Base-by-base conservation (phyloP, 2,329 filamentous ascomycete species). In the Pseudonectria buxi region DNA sequence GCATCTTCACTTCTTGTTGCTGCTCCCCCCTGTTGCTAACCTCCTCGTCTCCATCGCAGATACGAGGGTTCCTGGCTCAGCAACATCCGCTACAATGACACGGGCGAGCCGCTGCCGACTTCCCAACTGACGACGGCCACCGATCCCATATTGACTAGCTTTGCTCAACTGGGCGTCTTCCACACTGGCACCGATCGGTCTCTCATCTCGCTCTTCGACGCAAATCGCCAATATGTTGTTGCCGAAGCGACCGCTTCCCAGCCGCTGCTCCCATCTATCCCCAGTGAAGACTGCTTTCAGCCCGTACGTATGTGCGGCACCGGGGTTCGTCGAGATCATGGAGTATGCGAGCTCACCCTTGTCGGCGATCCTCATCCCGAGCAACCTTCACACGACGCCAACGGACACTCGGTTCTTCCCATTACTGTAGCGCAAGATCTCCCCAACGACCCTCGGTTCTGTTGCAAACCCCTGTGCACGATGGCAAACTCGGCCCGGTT, bases 121-220 rank as follows among this genome's bases (percentile, higher is more conserved):
- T 41, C 47, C 6, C 42, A 47, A 12, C 46, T 61, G 7, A 27
- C 43, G 3, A 47, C 54, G 9, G 57, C 55, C 30, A 40, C 46
- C n/a, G 65, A 70, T 35, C 45, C 56, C 9, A 54, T 55, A 33
- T 57, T 76, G 29, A 72, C 68, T 2, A 63, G 67, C 6, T 64
- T 74, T 33, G 69, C 71, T 14, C 69, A 75, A 46, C 59, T 75
- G 4, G 70, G 61, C 2, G 57, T 63, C 5, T 52, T 65, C 34
- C 61, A 65, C 11, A 54, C 73, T 4, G 56, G 62, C n/a, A 59
- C 57, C 4, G 51, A 57, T 14, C 62, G 69, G 22, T 56, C 61
- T 12, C 45, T 74, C 14, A 61, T 76, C 31, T 75, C 71, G 2
- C 54, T 76, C 13, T 74, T 76, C 40, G 71, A 73, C 42, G 53